Evolutionary conservation across 805 yeast species (phyloP).

Genomic region (Crinitomyces ghanaensis): DNA sequence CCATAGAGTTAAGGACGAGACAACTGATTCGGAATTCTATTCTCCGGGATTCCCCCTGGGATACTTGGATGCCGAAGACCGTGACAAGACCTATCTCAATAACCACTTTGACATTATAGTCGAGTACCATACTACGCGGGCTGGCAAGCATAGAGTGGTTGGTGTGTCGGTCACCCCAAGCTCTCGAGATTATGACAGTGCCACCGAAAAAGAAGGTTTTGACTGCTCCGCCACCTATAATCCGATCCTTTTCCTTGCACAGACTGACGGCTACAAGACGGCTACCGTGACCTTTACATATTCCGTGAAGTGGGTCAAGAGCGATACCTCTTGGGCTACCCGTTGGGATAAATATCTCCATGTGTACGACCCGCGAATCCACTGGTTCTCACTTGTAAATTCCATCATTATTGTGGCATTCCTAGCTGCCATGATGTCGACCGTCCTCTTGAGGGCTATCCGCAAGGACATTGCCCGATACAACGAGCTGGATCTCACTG

Average conservation of each 20-base stretch:
- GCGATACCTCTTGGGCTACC: slow-evolving; percentile 86
- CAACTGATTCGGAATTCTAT: slow-evolving; percentile 52
- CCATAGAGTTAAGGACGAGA: slow-evolving; percentile 34
- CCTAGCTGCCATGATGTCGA: slow-evolving; percentile 66
- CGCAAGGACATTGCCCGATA: slow-evolving; percentile 78
- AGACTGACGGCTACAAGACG: slow-evolving; percentile 27
- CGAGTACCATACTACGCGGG: slow-evolving; percentile 71
- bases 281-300: slow-evolving; percentile 70
- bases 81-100: slow-evolving; percentile 39
- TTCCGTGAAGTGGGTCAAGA: slow-evolving; percentile 59
- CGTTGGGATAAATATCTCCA: slow-evolving; percentile 97
- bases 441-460: slow-evolving; percentile 66
- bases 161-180: slow-evolving; percentile 73
- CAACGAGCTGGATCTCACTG: slow-evolving; percentile 77
- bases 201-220: slow-evolving; percentile 7
- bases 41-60: slow-evolving; percentile 80
- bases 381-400: slow-evolving; percentile 89
- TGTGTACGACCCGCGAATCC: slow-evolving; percentile 83
- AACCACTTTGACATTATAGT: slow-evolving; percentile 73
- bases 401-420: slow-evolving; percentile 72
- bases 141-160: slow-evolving; percentile 69
- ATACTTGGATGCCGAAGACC: slow-evolving; percentile 33
- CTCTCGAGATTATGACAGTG: slow-evolving; percentile 39
- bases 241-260: not conserved
- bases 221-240: slow-evolving; percentile 20